Base-by-base conservation (phyloP, 2,329 filamentous ascomycete species). In the Trichoderma atrobrunneum region DNA sequence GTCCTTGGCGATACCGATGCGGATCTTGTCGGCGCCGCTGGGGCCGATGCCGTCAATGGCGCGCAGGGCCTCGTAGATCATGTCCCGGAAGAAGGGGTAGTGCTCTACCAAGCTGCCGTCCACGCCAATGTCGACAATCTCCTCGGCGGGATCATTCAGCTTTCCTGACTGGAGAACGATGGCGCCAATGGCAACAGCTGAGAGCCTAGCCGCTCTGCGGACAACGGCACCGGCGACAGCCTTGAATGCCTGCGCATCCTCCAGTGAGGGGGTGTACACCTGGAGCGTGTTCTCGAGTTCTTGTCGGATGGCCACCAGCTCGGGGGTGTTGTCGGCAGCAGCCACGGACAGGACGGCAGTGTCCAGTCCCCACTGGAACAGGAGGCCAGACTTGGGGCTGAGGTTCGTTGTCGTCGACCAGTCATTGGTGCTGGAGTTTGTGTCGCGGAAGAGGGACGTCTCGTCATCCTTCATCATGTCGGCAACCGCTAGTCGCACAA, bases 1-100 rank as follows among this genome's bases (percentile, higher is more conserved):
- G 80, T 99, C 96, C 86, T 97, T 98, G 74, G 96, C 96, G 78
- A 98, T 96, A 26, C 95, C 96, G 78, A 99, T 98, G 72, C 94
- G 88, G 75, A 99, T 93, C 82, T 91, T 93, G 83, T 93, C 92
- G 75, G 97, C 94, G 12, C 95, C 94, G 72, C 88, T 85, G 60
- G 86, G 84, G 5, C 95, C 95, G 77, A 98, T 92, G 73, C 92
- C 90, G 18, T 93, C 88, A 68, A 97, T 90, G 71, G 89, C 90
- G 64, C 90, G 85, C 72, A 98, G 86, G 7, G 93, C 93, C 79
- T 97, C 93, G 74, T 95, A 89, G 74, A 98, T 92, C 85, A 96
- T 92, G 71, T 92, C 91, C 75, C 96, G 91, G 83, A 98, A 99
- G 78, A 91, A 91, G 10, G 96, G 96, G 82, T 98, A 98, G 84